Evolutionary conservation across 441 rosid genomes (phyloP), one percentile per base, ranked within the genome.

Genomic region (Isatis lusitanica): DNA sequence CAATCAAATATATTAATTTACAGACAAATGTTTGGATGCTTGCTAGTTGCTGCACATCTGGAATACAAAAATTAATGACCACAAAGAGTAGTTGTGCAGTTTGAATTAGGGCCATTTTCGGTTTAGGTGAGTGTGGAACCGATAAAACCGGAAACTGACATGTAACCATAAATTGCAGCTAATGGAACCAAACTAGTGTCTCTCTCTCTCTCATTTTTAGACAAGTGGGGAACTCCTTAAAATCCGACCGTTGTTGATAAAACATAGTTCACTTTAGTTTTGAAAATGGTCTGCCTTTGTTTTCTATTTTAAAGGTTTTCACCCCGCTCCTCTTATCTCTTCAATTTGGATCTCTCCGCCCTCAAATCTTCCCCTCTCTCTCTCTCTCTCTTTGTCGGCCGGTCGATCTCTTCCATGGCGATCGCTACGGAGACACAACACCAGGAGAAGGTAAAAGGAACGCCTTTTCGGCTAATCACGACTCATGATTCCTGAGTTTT

Each of bases 361-460:
- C 24, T 40, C 9, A 53, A 51, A 36, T 55, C 5, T 56, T 69
- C 53, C 52, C 58, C 67, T 42, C 21, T 10, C 53, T 72, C 30
- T 57, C 75, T 43, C 33, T 50, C 35, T 42, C 8, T 62, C 46
- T 51, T 38, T 18, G 5, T 30, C 60, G 42, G 48, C 40, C 55
- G 18, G 3, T 43, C 33, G 26, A 64, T 68, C 70, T 69, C 56
- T 76, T 48, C 75, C 55, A 76, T 76, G 79, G 75, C 71, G 71
- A 76, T 76, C 62, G 50, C 63, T 47, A 47, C 79, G 53, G 79
- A 76, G 71, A 76, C 63, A 39, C 71, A 75, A 46, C 74, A 76
- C 7, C 75, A 64, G 53, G 75, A 70, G 56, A 76, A 76, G 79
- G 79, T 76, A 51, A 68, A 68, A 33, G 15, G 9, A 48, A 26